Evolutionary conservation across 345 rosid species (phyloP).

Genomic region (Euphorbia peplus): DNA sequence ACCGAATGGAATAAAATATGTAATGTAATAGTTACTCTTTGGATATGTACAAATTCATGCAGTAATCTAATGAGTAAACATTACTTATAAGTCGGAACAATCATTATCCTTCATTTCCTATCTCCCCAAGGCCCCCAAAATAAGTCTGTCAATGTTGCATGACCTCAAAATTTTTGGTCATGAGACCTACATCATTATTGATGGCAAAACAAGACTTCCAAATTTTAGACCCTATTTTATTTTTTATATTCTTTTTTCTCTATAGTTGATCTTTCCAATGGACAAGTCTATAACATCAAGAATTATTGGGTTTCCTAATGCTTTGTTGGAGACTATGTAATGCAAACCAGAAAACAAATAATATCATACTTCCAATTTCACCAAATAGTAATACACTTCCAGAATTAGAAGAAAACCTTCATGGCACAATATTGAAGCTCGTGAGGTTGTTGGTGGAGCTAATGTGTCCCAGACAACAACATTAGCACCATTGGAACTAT

Average conservation of each 20-base stretch:
- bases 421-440: conserved; percentile 78
- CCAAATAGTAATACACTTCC: neutral
- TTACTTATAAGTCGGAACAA: neutral
- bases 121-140: neutral
- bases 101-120: neutral
- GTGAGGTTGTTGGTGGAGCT: conserved; percentile 87
- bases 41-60: no score
- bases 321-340: neutral
- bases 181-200: neutral
- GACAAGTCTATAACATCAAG: no score
- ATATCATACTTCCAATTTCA: conserved; percentile 5
- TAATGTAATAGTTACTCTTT: no score
- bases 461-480: conserved; percentile 92
- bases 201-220: no score
- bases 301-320: neutral
- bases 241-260: no score
- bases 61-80: no score
- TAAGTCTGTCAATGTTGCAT: neutral
- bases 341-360: neutral
- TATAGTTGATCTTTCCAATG: no score
- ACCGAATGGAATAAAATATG: no score
- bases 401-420: conserved; percentile 51
- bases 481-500: conserved; percentile 72
- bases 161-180: neutral
- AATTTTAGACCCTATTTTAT: no score